phyloP scores from a whole-genome alignment of 2,329 filamentous ascomycete genomes.

The Hypoxylon sp. region DNA sequence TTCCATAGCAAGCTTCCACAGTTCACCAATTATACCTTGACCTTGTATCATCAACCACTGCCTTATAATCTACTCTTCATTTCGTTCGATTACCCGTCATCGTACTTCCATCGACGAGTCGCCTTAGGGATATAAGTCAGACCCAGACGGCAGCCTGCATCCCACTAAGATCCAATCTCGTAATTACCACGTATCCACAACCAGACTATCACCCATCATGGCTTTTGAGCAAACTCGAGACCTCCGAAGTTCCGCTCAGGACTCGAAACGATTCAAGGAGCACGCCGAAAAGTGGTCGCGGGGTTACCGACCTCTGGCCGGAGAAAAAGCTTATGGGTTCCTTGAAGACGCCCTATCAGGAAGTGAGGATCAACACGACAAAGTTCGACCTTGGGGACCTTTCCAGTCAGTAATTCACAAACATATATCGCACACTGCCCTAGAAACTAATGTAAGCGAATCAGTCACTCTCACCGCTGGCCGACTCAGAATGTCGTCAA shows the following conservation, averaged over 20 bases:
- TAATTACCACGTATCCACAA: constrained; percentile 12
- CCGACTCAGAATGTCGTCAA: constrained; percentile 59
- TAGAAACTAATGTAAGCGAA: constrained; percentile 25
- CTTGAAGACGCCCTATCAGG: constrained; percentile 42
- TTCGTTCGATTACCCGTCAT: constrained; percentile 9
- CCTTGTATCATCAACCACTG: constrained; percentile 20
- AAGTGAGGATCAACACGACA: constrained; percentile 54
- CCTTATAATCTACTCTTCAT: constrained; percentile 31
- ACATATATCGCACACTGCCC: neutral
- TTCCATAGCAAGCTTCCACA: constrained; percentile 17
- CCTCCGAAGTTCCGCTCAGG: constrained; percentile 61
- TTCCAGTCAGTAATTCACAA: constrained; percentile 53
- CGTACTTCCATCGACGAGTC: neutral
- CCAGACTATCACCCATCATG: constrained; percentile 44
- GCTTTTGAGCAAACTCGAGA: constrained; percentile 57
- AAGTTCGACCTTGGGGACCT: constrained; percentile 55
- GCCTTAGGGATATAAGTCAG: constrained; percentile 21
- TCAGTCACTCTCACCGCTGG: constrained; percentile 35
- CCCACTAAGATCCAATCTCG: constrained; percentile 1
- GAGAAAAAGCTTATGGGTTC: constrained; percentile 42
- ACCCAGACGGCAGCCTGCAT: constrained; percentile 17
- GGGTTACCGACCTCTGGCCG: constrained; percentile 55
- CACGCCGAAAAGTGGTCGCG: constrained; percentile 60
- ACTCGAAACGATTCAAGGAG: constrained; percentile 63
- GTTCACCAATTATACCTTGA: constrained; percentile 13